Conservation (phyloP, 2,329 filamentous ascomycete species). For the Beauveria varroae region DNA sequence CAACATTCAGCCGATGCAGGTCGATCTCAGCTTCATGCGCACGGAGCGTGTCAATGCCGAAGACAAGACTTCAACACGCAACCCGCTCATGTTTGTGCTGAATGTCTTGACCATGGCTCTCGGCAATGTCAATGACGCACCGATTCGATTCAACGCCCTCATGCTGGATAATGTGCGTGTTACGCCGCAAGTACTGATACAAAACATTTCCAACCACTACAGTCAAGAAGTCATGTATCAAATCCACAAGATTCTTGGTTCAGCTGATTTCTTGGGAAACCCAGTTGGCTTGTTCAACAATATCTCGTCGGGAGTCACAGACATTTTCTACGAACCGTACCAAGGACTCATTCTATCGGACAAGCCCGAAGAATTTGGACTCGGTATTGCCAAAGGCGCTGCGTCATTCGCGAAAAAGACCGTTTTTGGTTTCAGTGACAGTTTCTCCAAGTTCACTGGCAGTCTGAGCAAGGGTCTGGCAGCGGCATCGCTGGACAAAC, state of each 20-base stretch:
- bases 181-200: conserved; percentile 72
- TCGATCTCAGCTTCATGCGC: conserved; percentile 93
- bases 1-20: conserved; percentile 96
- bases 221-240: conserved; percentile 94
- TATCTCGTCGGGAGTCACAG: conserved; percentile 90
- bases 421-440: conserved; percentile 94
- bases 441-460: conserved; percentile 94
- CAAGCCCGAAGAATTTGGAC: conserved; percentile 85
- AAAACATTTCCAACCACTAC: conserved; percentile 89
- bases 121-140: conserved; percentile 97
- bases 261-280: conserved; percentile 94
- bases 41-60: conserved; percentile 95
- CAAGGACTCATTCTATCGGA: conserved; percentile 96
- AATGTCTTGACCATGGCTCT: conserved; percentile 99
- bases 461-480: conserved; percentile 95
- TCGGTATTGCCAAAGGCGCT: conserved; percentile 93
- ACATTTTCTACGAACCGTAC: conserved; percentile 99
- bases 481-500: conserved; percentile 92
- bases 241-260: conserved; percentile 94
- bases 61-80: conserved; percentile 82
- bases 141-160: conserved; percentile 84
- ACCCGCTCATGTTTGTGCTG: conserved; percentile 97
- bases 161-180: conserved; percentile 94
- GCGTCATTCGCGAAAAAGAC: conserved; percentile 98
- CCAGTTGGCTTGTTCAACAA: conserved; percentile 98